phyloP scores from a whole-genome alignment of 306 rosid species.

The Herpetospermum pedunculosum region DNA sequence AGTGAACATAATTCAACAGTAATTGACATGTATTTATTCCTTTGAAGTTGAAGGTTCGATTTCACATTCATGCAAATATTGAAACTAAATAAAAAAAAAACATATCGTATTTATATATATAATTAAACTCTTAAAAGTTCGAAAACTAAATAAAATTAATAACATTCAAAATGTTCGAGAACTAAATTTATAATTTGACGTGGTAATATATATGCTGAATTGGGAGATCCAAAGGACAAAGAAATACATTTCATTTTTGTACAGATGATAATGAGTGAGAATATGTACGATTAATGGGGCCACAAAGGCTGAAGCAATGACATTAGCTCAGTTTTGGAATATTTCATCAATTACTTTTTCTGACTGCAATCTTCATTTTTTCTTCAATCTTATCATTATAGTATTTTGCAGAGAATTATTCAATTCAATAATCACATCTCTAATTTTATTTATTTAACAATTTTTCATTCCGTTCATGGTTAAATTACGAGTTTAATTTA shows the following conservation, averaged over 20 bases:
- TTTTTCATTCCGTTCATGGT: neutral
- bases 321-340: slow-evolving; percentile 10
- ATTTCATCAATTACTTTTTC: slow-evolving; percentile 7
- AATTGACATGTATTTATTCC: no score
- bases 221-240: neutral
- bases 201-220: neutral
- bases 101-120: no score
- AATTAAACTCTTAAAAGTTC: no score
- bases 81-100: no score
- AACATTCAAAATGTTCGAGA: no score
- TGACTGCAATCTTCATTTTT: neutral
- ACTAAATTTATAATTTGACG: no score
- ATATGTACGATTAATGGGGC: neutral
- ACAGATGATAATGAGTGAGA: neutral
- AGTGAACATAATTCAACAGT: no score
- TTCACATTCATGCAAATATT: no score
- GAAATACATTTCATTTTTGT: neutral
- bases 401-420: neutral
- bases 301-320: neutral
- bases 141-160: no score
- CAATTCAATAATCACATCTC: neutral
- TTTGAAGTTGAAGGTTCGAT: no score
- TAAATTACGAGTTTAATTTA: no score
- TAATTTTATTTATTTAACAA: neutral
- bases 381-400: slow-evolving; percentile 5